These are phyloP conservation scores for Pythium pyrilobum DNA, from an alignment of 352 stramenopile genomes.

Conservation along the genomic window DNA sequence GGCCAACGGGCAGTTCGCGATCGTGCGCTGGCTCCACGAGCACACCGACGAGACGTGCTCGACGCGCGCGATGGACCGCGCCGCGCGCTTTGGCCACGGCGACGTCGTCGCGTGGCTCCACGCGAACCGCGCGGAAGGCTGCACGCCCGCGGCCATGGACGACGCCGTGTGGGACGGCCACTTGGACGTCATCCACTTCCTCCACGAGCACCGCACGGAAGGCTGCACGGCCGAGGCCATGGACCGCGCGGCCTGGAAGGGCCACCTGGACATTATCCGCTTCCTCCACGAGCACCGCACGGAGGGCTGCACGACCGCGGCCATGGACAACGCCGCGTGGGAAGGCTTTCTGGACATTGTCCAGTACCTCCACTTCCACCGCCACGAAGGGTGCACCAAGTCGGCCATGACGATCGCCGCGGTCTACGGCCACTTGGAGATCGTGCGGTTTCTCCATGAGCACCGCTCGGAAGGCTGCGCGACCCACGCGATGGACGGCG, in stretches of 20 bases:
- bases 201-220: constrained; percentile 50
- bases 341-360: constrained; percentile 46
- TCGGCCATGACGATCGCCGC: constrained; percentile 61
- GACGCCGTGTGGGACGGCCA: constrained; percentile 61
- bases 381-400: constrained; percentile 46
- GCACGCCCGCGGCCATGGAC: constrained; percentile 68
- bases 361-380: constrained; percentile 50
- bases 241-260: constrained; percentile 62
- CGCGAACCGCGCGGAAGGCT: constrained; percentile 52
- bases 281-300: constrained; percentile 54
- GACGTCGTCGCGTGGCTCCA: constrained; percentile 72
- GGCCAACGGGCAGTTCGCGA: constrained; percentile 52
- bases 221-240: constrained; percentile 68
- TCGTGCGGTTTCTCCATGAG: constrained; percentile 52
- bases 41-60: constrained; percentile 67
- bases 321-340: constrained; percentile 72
- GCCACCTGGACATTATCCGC: constrained; percentile 52
- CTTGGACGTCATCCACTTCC: constrained; percentile 62
- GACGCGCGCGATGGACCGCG: constrained; percentile 72
- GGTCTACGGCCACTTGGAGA: constrained; percentile 41
- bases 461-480: constrained; percentile 53
- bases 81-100: constrained; percentile 62
- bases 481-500: constrained; percentile 55
- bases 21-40: constrained; percentile 69
- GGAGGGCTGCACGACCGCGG: constrained; percentile 22